Evolutionary conservation across 2,329 filamentous ascomycete genomes (phyloP).

Genomic region (Monilinia vaccinii-corymbosi): DNA sequence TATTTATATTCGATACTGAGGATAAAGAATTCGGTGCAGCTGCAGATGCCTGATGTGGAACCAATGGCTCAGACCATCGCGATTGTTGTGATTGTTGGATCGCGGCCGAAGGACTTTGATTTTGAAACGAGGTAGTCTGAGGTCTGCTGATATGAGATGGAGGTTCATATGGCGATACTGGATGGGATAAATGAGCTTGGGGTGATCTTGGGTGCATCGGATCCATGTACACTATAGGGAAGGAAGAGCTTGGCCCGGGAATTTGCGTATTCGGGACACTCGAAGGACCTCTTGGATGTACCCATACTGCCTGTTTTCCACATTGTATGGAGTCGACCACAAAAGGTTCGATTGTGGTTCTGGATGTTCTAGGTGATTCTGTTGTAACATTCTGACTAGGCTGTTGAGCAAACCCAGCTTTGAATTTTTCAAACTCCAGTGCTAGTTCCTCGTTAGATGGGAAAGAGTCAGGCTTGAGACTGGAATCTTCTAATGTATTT

Average conservation of each 20-base stretch:
- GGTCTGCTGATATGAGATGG: not conserved
- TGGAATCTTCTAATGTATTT: not conserved
- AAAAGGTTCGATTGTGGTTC: not conserved
- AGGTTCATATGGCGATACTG: not conserved
- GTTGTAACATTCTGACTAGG: not conserved
- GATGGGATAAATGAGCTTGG: not conserved
- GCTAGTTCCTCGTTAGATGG: not conserved
- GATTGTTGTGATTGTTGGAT: not conserved
- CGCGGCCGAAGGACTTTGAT: not conserved
- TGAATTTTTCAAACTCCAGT: constrained; percentile 1
- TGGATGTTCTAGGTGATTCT: not conserved
- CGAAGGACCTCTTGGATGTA: not conserved
- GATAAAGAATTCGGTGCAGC: not conserved
- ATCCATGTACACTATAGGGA: not conserved
- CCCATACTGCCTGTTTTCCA: not conserved
- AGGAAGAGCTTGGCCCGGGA: not conserved
- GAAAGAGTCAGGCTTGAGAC: not conserved
- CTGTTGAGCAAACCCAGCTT: not conserved
- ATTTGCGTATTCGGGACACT: not conserved
- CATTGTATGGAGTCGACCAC: not conserved
- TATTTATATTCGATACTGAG: not conserved
- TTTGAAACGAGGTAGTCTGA: not conserved
- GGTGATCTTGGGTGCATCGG: not conserved
- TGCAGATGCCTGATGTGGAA: not conserved
- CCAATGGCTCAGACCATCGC: not conserved